A percentile compares a stretch with the other conserved stretches of the same genome.
These are phyloP conservation scores for Cladosporium colombiae DNA, from an alignment of 2,329 filamentous ascomycete species.

Conservation along the genomic window DNA sequence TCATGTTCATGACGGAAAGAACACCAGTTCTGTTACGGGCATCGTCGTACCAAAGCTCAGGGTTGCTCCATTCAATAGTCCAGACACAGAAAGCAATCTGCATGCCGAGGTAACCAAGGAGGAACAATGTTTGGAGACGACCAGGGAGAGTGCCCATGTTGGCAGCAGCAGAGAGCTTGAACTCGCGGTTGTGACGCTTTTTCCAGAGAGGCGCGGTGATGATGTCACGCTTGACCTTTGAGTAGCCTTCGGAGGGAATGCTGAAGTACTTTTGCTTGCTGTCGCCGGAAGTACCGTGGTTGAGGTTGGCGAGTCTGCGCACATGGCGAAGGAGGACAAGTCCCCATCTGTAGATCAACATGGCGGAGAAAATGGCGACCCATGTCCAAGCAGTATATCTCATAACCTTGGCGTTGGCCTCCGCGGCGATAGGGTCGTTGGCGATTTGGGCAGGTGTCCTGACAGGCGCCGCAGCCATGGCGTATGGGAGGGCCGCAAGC, in stretches of 20 bases:
- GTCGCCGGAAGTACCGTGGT: conserved; percentile 62
- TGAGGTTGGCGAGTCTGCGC: conserved; percentile 72
- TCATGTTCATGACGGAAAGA: conserved; percentile 74
- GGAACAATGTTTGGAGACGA: conserved; percentile 50
- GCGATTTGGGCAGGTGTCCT: conserved; percentile 14
- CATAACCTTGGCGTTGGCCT: conserved; percentile 36
- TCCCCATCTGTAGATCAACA: conserved; percentile 67
- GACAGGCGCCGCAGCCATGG: conserved; percentile 17
- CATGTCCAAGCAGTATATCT: conserved; percentile 51
- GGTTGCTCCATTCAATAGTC: conserved; percentile 57
- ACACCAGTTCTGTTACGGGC: conserved; percentile 70
- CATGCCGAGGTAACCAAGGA: conserved; percentile 51
- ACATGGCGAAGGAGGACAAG: conserved; percentile 66
- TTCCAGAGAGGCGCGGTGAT: conserved; percentile 51
- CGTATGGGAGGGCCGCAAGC: conserved; percentile 19
- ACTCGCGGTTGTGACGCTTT: conserved; percentile 53
- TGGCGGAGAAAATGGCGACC: conserved; percentile 60
- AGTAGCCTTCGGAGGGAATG: conserved; percentile 55
- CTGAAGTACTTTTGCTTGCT: conserved; percentile 72
- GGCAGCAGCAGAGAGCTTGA: conserved; percentile 51
- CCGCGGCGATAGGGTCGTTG: conserved; percentile 16
- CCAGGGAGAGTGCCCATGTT: conserved; percentile 53
- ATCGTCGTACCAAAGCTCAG: conserved; percentile 69
- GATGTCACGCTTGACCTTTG: conserved; percentile 48
- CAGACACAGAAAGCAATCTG: conserved; percentile 50